These are phyloP conservation scores for Isochrysis galbana DNA, from an alignment of 78 protist genomes.

Conservation along the genomic window DNA sequence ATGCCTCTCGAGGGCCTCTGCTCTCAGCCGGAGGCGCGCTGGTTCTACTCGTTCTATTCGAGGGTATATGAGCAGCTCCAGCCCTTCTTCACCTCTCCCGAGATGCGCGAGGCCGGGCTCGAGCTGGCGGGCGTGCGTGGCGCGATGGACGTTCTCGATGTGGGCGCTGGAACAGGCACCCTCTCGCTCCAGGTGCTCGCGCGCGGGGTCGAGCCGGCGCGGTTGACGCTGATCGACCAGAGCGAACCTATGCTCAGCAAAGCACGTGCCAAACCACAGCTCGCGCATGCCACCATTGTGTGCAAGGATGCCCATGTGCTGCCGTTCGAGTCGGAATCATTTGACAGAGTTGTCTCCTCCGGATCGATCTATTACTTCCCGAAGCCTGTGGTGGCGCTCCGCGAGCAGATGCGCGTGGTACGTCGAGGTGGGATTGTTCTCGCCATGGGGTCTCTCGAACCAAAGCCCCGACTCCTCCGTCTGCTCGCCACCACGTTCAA, in stretches of 20 bases:
- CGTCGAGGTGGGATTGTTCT: neutral
- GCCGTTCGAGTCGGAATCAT: neutral
- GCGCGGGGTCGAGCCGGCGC: neutral
- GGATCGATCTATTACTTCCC: neutral
- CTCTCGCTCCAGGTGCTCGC: neutral
- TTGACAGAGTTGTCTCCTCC: neutral
- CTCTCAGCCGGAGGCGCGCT: neutral
- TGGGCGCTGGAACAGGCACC: conserved; percentile 26
- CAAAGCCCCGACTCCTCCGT: neutral
- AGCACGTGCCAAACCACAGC: neutral
- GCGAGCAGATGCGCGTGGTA: conserved; percentile 20
- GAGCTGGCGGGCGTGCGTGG: neutral
- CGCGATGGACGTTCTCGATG: neutral
- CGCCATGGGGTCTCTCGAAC: conserved; percentile 12
- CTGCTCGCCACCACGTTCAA: neutral
- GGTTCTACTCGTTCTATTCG: neutral
- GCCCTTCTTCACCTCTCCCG: neutral
- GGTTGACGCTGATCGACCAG: conserved; percentile 1
- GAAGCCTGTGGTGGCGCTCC: neutral
- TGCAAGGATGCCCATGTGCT: neutral
- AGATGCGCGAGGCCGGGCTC: conserved; percentile 31
- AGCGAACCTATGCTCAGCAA: neutral
- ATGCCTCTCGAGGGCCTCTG: neutral
- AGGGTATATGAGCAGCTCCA: neutral
- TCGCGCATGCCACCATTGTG: neutral